phyloP scores from a whole-genome alignment of 345 rosid genomes.

The Lepidium sativum region DNA sequence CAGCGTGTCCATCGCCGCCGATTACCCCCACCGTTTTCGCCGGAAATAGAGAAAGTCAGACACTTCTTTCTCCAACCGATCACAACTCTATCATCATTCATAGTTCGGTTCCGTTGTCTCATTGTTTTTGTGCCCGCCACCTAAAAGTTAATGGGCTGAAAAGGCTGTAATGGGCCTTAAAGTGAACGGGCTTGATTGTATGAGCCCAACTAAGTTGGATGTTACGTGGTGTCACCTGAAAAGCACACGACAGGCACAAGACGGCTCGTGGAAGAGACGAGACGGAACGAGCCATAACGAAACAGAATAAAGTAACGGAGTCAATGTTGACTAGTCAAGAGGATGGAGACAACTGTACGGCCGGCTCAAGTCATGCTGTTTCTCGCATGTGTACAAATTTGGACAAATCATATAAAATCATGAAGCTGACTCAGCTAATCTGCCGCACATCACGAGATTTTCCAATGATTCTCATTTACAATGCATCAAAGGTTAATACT shows the following conservation, averaged over 20 bases:
- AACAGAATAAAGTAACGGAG: slow-evolving; percentile 23
- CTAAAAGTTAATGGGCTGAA: neutral
- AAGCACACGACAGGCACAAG: slow-evolving; percentile 11
- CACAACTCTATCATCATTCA: neutral
- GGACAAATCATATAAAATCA: neutral
- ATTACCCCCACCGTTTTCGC: neutral
- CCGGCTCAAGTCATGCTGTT: slow-evolving; percentile 20
- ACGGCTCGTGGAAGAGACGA: slow-evolving; percentile 6
- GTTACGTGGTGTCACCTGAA: slow-evolving; percentile 5
- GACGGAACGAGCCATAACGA: slow-evolving; percentile 13
- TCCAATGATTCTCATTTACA: neutral
- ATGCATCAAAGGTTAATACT: neutral
- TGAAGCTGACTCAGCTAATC: slow-evolving; percentile 21
- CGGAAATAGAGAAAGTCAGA: neutral
- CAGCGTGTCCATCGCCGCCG: slow-evolving; percentile 14
- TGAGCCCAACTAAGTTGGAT: slow-evolving; percentile 1
- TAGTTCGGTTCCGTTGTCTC: too few relatives aligned
- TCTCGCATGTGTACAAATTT: neutral
- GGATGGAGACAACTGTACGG: slow-evolving; percentile 23
- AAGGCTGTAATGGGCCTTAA: neutral
- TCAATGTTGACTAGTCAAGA: slow-evolving; percentile 19
- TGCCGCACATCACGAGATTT: slow-evolving; percentile 10
- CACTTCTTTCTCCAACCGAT: neutral
- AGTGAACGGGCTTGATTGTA: neutral
- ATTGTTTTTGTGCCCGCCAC: too few relatives aligned